Evolutionary conservation across 768 basidiomycete species (phyloP), one percentile per base, ranked within the genome.

Genomic region (Chalciporus chontae): DNA sequence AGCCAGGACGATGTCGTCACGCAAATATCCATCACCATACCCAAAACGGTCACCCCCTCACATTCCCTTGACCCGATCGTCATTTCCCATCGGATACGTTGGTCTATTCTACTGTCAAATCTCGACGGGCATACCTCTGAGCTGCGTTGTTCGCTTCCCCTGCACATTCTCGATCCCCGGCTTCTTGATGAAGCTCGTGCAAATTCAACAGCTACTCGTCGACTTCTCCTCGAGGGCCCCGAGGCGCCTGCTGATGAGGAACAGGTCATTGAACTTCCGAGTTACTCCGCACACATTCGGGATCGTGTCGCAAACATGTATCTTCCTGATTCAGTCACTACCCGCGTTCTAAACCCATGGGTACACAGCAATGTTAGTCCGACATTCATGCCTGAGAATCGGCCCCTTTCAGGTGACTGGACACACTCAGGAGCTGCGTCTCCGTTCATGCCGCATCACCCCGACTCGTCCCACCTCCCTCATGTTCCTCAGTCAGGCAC

Each of bases 41-140:
- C 90, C 0, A 57, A 71, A 5, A 76, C 73, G 7, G 66, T 76
- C 10, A 85, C 85, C 5, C 88, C 92, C 0, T 82, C 86, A 0
- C 90, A 93, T 53, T 48, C 72, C 5, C 73, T 89, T 27, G 86
- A 89, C 51, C 94, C 94, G 0, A 82, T 94, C 47, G 70, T 71
- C 17, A 75, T 93, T 18, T 75, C 75, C 2, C 91, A 98, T 69
- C 84, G 87, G 43, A 78, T 97, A 58, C 79, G 85, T 34, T 90
- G 89, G 89, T 79, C 66, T 14, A 86, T 91, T 53, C 72, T 84
- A 45, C 86, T 94, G 61, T 76, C 76, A 54, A 98, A 97, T 64
- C 75, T 77, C 7, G 95, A 97, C 63, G 94, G 94, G 0, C 95
- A 97, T 64, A 85, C 84, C 3, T 94, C 92, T 8, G 93, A 97